Evolutionary conservation across 2,329 filamentous ascomycete genomes (phyloP).

Genomic region (Cladophialophora psammophila): DNA sequence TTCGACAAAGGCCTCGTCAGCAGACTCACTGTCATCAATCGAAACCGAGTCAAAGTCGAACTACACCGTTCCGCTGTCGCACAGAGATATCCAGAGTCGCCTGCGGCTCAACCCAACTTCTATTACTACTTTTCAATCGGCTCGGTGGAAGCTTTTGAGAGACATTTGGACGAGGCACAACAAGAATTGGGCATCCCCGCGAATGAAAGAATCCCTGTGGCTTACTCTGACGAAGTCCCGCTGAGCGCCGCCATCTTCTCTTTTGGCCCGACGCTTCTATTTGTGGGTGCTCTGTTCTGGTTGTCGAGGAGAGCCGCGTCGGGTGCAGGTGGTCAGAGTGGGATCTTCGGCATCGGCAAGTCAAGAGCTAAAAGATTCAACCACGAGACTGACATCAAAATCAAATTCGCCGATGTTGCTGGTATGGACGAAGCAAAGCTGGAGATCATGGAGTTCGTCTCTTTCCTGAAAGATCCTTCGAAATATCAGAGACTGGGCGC

Average conservation of each 20-base stretch:
- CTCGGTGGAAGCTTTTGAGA: slow-evolving; percentile 91
- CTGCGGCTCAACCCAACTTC: slow-evolving; percentile 72
- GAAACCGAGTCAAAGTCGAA: slow-evolving; percentile 78
- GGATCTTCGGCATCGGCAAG: slow-evolving; percentile 95
- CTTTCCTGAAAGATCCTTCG: slow-evolving; percentile 91
- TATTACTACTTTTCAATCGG: slow-evolving; percentile 95
- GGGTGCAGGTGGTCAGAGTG: slow-evolving; percentile 70
- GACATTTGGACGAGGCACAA: slow-evolving; percentile 86
- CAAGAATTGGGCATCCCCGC: slow-evolving; percentile 83
- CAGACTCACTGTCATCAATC: slow-evolving; percentile 83
- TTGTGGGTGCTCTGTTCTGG: slow-evolving; percentile 84
- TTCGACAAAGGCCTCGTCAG: slow-evolving; percentile 95
- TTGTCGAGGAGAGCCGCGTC: slow-evolving; percentile 77
- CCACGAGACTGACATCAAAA: slow-evolving; percentile 93
- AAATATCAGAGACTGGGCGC: slow-evolving; percentile 93
- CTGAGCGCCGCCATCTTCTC: slow-evolving; percentile 76
- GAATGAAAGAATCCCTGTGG: slow-evolving; percentile 90
- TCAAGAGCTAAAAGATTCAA: slow-evolving; percentile 97
- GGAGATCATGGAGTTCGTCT: slow-evolving; percentile 99
- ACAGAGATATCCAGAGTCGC: slow-evolving; percentile 77
- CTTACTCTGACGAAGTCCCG: slow-evolving; percentile 78
- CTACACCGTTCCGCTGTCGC: slow-evolving; percentile 77
- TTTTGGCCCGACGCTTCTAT: slow-evolving; percentile 85
- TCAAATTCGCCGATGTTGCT: slow-evolving; percentile 95
- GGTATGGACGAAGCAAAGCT: slow-evolving; percentile 98